Evolutionary conservation across 768 basidiomycete genomes (phyloP).

Genomic region (Leccinum variicolor): DNA sequence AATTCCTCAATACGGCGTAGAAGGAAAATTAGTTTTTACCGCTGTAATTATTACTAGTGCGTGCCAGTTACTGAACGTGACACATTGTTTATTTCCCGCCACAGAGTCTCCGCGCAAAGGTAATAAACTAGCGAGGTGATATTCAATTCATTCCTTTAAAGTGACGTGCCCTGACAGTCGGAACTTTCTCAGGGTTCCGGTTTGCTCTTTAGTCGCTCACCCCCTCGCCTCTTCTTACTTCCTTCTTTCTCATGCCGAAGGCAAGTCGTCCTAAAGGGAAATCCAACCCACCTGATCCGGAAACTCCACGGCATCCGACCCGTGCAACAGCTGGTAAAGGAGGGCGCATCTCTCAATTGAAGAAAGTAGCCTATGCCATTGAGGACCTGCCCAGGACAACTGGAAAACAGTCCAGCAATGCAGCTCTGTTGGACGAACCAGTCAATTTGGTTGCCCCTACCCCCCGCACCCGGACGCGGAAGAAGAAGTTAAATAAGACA

Average conservation of each 20-base stretch:
- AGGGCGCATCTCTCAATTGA: background rate
- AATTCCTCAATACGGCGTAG: no score
- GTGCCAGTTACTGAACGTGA: no score
- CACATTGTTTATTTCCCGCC: no score
- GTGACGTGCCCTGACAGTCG: background rate
- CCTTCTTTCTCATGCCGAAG: background rate
- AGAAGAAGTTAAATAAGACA: background rate
- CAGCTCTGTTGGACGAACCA: background rate
- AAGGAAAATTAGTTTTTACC: no score
- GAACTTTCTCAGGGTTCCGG: background rate
- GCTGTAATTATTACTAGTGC: no score
- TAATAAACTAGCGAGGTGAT: no score
- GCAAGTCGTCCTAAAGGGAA: background rate
- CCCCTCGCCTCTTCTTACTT: background rate
- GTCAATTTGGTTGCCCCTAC: background rate
- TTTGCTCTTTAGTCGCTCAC: background rate
- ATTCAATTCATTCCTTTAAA: no score
- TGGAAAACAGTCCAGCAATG: background rate
- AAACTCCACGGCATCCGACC: background rate
- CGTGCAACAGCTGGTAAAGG: background rate
- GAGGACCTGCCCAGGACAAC: background rate
- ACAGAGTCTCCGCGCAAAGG: no score
- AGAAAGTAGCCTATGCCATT: background rate
- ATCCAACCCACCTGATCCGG: background rate
- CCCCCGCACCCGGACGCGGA: background rate